Evolutionary conservation across 345 rosid genomes (phyloP).

Genomic region (Kernera saxatilis): DNA sequence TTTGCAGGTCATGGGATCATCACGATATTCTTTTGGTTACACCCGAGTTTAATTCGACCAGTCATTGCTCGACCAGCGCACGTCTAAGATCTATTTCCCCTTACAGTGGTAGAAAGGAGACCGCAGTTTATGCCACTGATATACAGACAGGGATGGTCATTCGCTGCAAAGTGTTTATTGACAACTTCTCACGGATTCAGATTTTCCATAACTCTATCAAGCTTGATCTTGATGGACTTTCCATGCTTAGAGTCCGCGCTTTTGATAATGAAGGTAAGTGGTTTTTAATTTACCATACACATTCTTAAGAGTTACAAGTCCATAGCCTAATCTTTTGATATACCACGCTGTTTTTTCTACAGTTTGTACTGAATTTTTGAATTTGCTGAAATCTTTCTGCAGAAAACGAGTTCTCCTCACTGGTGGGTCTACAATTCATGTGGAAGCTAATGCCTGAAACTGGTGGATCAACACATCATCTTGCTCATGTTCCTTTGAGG

Average conservation of each 20-base stretch:
- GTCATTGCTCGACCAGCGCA: constrained; percentile 79
- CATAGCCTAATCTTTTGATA: too few species aligned
- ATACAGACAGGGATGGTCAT: constrained; percentile 68
- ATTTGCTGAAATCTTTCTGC: constrained; percentile 25
- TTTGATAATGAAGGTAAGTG: constrained; percentile 73
- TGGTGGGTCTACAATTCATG: constrained; percentile 86
- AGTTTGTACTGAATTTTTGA: neutral
- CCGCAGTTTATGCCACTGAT: constrained; percentile 91
- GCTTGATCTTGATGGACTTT: constrained; percentile 92
- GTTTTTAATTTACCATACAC: neutral
- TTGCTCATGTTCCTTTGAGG: constrained; percentile 83
- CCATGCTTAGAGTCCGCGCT: constrained; percentile 88
- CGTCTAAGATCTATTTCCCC: constrained; percentile 71
- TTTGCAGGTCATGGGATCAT: constrained; percentile 97
- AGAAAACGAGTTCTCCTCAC: constrained; percentile 89
- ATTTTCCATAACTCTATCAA: constrained; percentile 88
- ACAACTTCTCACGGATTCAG: constrained; percentile 79
- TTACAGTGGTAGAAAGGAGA: constrained; percentile 77
- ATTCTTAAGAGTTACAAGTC: neutral
- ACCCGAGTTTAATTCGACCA: constrained; percentile 82
- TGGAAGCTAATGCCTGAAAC: constrained; percentile 71
- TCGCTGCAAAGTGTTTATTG: constrained; percentile 96
- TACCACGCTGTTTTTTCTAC: neutral
- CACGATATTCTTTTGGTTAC: constrained; percentile 73
- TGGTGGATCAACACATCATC: constrained; percentile 61